Evolutionary conservation across 2,329 filamentous ascomycete species (phyloP).

Genomic region (Teratosphaeria nubilosa): DNA sequence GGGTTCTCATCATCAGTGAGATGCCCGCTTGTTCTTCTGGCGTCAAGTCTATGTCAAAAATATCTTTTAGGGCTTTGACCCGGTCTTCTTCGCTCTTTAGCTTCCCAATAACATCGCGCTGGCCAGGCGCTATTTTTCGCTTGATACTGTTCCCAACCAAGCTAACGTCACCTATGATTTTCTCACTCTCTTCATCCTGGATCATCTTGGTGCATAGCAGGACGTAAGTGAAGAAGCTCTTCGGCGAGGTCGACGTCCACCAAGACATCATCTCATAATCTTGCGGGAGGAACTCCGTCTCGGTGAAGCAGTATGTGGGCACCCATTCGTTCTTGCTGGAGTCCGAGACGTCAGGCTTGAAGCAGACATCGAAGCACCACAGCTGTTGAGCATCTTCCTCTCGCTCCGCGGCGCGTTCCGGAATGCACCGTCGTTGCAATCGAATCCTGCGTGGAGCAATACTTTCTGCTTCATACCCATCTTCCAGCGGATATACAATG

Average conservation of each 20-base stretch:
- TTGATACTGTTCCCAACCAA: conserved; percentile 37
- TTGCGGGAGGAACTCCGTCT: conserved; percentile 50
- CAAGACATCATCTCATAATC: conserved; percentile 55
- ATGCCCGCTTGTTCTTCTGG: conserved; percentile 29
- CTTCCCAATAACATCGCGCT: conserved; percentile 30
- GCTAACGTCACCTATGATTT: conserved; percentile 29
- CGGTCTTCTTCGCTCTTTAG: conserved; percentile 35
- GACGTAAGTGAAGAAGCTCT: conserved; percentile 45
- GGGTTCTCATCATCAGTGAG: not conserved
- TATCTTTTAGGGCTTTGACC: conserved; percentile 32
- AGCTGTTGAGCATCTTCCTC: conserved; percentile 26
- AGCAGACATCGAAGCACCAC: conserved; percentile 33
- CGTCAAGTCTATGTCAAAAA: conserved; percentile 34
- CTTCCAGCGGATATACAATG: conserved; percentile 28
- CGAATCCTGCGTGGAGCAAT: conserved; percentile 14
- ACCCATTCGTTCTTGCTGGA: conserved; percentile 40
- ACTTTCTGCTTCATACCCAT: conserved; percentile 12
- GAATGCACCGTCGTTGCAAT: conserved; percentile 14
- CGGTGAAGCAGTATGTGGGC: conserved; percentile 54
- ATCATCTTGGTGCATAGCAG: conserved; percentile 48
- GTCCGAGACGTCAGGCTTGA: conserved; percentile 18
- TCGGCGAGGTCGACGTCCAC: conserved; percentile 40
- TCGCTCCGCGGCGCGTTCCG: conserved; percentile 10
- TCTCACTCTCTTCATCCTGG: conserved; percentile 28
- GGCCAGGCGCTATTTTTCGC: conserved; percentile 31